Conservation (phyloP, 352 stramenopile species). For the Phytophthora aleatoria region DNA sequence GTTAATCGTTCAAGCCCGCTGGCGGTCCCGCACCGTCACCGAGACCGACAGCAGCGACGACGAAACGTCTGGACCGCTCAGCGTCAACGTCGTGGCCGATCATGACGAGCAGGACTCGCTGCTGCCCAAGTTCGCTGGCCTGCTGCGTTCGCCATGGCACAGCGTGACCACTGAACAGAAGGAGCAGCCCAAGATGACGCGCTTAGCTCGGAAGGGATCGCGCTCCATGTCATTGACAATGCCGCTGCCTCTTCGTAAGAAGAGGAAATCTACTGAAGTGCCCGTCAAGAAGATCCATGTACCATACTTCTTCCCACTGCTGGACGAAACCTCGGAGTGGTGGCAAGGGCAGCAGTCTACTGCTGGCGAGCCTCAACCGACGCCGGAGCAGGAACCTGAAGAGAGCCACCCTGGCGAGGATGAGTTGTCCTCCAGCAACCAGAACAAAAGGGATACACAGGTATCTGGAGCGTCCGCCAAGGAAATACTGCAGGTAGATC, state of each 20-base stretch:
- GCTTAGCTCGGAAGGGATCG: constrained; percentile 13
- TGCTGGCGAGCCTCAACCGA: constrained; percentile 3
- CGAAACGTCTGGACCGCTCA: constrained; percentile 22
- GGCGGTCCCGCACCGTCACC: not conserved
- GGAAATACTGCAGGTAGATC: not conserved
- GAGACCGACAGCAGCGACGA: constrained; percentile 35
- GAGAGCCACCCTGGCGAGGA: not conserved
- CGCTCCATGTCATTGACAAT: constrained; percentile 28
- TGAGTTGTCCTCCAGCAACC: not conserved
- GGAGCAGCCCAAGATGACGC: constrained; percentile 23
- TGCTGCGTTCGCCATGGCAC: constrained; percentile 32
- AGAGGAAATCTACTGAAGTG: constrained; percentile 18
- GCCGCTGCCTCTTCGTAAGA: constrained; percentile 25
- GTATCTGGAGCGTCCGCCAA: not conserved
- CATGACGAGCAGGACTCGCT: constrained; percentile 35
- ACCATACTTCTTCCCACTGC: constrained; percentile 64
- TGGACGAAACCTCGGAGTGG: constrained; percentile 62
- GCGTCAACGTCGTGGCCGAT: constrained; percentile 22
- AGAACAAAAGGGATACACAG: not conserved
- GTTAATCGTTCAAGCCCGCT: constrained; percentile 6
- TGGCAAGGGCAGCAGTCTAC: constrained; percentile 39
- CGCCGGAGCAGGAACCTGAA: constrained; percentile 30
- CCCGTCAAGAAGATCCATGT: constrained; percentile 53
- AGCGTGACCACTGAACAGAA: constrained; percentile 4
- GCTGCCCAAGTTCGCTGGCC: constrained; percentile 22